Conservation (phyloP, 805 yeast genomes). For the Saccharomycopsis babjevae region DNA sequence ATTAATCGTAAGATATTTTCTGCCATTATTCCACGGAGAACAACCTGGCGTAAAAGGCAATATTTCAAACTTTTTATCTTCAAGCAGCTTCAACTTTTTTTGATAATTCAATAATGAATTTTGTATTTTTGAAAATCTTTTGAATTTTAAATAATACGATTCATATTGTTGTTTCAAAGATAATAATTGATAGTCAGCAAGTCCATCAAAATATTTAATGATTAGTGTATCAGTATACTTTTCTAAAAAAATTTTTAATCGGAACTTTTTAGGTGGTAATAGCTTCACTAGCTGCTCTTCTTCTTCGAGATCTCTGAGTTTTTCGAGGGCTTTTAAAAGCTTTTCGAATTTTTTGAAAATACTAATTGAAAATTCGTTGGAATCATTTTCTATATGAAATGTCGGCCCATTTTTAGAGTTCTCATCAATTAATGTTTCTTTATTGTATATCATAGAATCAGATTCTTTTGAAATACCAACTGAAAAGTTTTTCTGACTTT, state of each 20-base stretch:
- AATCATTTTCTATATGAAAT: background rate
- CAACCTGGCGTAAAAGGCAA: slow-evolving; percentile 14
- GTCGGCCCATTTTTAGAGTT: background rate
- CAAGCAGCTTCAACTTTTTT: background rate
- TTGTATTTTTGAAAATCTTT: slow-evolving; percentile 1
- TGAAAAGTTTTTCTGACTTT: background rate
- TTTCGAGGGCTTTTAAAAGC: slow-evolving; percentile 1
- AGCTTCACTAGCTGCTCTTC: slow-evolving; percentile 13
- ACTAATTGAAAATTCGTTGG: background rate
- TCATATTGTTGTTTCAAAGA: slow-evolving; percentile 5
- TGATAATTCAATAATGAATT: slow-evolving; percentile 2
- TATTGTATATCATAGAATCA: slow-evolving; percentile 1
- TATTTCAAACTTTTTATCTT: slow-evolving; percentile 3
- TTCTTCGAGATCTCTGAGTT: slow-evolving; percentile 8
- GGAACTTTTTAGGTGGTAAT: slow-evolving; percentile 11
- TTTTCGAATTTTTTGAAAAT: slow-evolving; percentile 7
- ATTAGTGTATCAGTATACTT: slow-evolving; percentile 1
- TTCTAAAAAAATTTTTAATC: slow-evolving; percentile 15
- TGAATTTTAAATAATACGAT: slow-evolving; percentile 1
- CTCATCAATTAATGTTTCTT: background rate
- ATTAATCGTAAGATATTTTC: slow-evolving; percentile 16
- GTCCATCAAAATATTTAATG: background rate
- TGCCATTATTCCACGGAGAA: slow-evolving; percentile 15
- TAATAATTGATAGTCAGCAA: background rate
- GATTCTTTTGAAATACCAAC: slow-evolving; percentile 7